These are phyloP conservation scores for Gynandropsis gynandra DNA, from an alignment of 345 rosid species.

Conservation along the genomic window DNA sequence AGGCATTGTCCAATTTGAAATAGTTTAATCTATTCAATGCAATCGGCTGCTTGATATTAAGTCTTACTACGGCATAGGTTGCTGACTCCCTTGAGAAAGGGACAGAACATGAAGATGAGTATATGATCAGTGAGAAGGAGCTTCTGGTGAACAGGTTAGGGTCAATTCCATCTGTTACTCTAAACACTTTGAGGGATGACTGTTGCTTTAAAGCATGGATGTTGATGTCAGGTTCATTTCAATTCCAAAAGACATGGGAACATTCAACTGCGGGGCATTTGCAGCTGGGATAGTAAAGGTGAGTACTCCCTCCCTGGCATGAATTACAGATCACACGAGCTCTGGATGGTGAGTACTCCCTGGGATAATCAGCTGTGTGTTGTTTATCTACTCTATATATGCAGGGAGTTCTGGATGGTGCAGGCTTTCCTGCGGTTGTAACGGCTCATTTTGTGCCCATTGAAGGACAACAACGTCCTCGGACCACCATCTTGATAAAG, in stretches of 20 bases:
- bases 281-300: constrained; percentile 98
- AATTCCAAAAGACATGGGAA: constrained; percentile 96
- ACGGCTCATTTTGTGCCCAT: constrained; percentile 98
- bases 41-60: constrained; percentile 7
- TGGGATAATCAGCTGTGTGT: not conserved
- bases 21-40: not conserved
- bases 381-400: constrained; percentile 6
- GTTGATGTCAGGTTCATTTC: constrained; percentile 73
- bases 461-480: constrained; percentile 94
- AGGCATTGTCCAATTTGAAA: constrained; percentile 4
- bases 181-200: not conserved
- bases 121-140: constrained; percentile 98
- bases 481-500: constrained; percentile 94
- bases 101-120: constrained; percentile 97
- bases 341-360: too few species aligned
- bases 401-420: constrained; percentile 88
- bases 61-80: constrained; percentile 35
- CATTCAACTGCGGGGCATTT: constrained; percentile 98
- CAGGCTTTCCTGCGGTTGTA: constrained; percentile 94
- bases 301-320: constrained; percentile 16
- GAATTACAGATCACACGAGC: not conserved
- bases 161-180: not conserved
- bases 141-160: constrained; percentile 88
- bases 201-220: not conserved
- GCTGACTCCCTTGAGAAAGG: constrained; percentile 99